Evolutionary conservation across 1,139 yeast genomes (phyloP), one percentile per base, ranked within the genome.

Genomic region (Geotrichum phurueaensis): DNA sequence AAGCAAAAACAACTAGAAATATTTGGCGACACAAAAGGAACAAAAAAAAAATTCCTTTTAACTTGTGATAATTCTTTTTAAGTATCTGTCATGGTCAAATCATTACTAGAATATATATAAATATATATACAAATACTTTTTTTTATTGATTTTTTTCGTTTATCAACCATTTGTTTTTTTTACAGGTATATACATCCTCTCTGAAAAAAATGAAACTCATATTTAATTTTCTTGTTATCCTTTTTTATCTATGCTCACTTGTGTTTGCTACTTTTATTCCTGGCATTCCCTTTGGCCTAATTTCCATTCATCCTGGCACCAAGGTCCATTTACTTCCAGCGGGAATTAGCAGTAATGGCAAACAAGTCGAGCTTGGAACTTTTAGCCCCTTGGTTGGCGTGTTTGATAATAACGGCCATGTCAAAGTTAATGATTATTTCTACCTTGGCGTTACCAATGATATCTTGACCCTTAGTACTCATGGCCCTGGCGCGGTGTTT

Each of bases 241-340:
- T 56, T n/a, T 52, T 51, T 25, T 33, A 51, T 33, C 12, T 56
- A n/a, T 27, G 27, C 43, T 20, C 18, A 18, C 3, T 39, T 39
- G 20, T 39, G 2, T 39, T 27, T 20, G 54, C 50, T 7, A 47
- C 23, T 29, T 15, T 31, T 9, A 18, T 20, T 13, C 45, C 39
- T 13, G 55, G 52, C 43, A 51, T 33, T n/a, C 55, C 51, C 29
- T 56, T 56, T 51, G 59, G 59, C 13, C 47, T 56, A 1, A 20
- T 56, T 13, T n/a, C 55, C 55, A 56, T 45, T n/a, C 51, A 47
- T 39, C 51, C 59, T 29, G 55, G 55, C 15, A 45, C 59, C 18
- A 9, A 13, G 7, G 20, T 56, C 20, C 55, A 56, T 20, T 15
- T 39, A 20, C 43, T 33, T 15, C 52, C 33, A 12, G 27, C 23